Base-by-base conservation (phyloP, 495 filamentous ascomycete genomes). In the Talaromyces borbonicus region DNA sequence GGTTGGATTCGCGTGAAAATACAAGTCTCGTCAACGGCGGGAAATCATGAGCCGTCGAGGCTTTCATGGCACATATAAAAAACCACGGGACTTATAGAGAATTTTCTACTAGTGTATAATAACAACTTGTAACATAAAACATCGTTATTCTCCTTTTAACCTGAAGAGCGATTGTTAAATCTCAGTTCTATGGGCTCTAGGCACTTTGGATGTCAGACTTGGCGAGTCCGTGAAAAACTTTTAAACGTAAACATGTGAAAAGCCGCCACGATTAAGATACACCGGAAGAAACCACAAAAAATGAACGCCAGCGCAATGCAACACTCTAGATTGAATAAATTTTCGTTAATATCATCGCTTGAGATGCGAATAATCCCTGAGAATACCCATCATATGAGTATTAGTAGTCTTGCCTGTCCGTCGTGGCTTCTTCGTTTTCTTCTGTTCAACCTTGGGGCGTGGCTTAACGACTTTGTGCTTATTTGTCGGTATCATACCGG, bases 351-450 rank as follows among this genome's bases (percentile, higher is more conserved):
- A n/a, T 37, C 49, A 71, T 35, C 65, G 62, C 58, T 78, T 78
- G 49, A 75, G 60, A 61, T 83, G 74, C 24, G 80, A 83, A 50
- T 88, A 93, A 56, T 95, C 89, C 65, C 84, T 81, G 49, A 97
- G 67, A 36, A 98, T 77, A 51, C 84, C 80, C 55, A 72, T 74
- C 92, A 98, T 95, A 59, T 98, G 92, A 25, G 78, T 81, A 57
- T 98, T 98, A 38, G 89, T 95, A 31, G 83, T 83, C 73, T 88
- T 93, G 20, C 84, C 86, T 47, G 81, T 79, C 50, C 78, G 79
- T 42, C 86, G 73, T 35, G 78, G 67, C 40, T 85, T 83, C 52
- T 75, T 74, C 36, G 71, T 72, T 54, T 82, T 83, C 51, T 75
- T 76, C 32, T 72, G 63, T 49, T 79, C 76, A 40, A 69, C 56